Conservation (phyloP, 441 rosid genomes). For the Erysimum pusillum region DNA sequence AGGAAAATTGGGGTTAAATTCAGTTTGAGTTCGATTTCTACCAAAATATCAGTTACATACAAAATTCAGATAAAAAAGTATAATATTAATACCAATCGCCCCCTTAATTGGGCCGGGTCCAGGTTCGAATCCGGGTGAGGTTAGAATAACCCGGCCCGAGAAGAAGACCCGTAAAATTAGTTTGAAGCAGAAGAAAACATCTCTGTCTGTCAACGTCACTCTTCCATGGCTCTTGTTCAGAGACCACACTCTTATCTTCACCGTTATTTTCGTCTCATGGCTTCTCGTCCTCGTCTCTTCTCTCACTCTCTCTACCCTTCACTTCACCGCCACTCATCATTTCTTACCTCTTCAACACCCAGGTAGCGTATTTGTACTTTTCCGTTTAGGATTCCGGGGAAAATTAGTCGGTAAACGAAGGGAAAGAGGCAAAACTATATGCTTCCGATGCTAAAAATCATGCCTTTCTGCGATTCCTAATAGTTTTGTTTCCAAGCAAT, state of each 20-base stretch:
- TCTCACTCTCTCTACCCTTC: slow-evolving; percentile 29
- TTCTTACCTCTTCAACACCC: slow-evolving; percentile 49
- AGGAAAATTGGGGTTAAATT: background rate
- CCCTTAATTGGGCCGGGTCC: slow-evolving; percentile 21
- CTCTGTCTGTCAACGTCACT: slow-evolving; percentile 3
- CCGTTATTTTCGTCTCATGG: slow-evolving; percentile 40
- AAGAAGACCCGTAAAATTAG: slow-evolving; percentile 18
- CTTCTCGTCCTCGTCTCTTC: slow-evolving; percentile 41
- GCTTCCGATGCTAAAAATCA: background rate
- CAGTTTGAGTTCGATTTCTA: background rate
- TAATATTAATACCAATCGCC: too few relatives aligned
- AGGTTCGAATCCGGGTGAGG: background rate
- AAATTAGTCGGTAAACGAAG: slow-evolving; percentile 22
- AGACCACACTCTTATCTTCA: slow-evolving; percentile 49
- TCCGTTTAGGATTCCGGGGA: slow-evolving; percentile 11
- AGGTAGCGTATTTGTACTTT: slow-evolving; percentile 48
- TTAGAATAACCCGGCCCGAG: slow-evolving; percentile 20
- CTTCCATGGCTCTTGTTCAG: slow-evolving; percentile 56
- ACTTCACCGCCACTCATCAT: slow-evolving; percentile 38
- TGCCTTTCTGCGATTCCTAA: background rate
- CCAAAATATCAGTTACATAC: background rate
- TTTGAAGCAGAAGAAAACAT: slow-evolving; percentile 44
- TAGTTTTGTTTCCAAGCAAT: slow-evolving; percentile 16
- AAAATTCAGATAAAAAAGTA: background rate
- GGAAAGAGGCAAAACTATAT: background rate